These are phyloP conservation scores for Colletotrichum eleusines DNA, from an alignment of 2,329 filamentous ascomycete genomes.

Conservation along the genomic window DNA sequence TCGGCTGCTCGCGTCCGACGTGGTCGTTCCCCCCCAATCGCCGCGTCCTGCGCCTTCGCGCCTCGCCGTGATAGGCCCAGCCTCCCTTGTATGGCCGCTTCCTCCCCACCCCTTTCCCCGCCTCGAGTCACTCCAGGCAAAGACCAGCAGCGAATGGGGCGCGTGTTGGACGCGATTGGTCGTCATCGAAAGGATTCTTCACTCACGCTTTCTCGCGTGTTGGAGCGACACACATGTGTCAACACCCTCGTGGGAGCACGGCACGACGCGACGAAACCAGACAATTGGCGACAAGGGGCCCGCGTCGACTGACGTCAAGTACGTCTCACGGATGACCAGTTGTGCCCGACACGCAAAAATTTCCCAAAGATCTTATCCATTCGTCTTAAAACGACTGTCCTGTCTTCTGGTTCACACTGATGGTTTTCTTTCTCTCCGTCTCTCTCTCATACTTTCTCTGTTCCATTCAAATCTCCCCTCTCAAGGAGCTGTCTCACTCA, in stretches of 20 bases:
- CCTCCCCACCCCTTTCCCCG: not conserved
- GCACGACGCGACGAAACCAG: not conserved
- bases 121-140: not conserved
- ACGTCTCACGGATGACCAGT: conserved; percentile 1
- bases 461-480: not conserved
- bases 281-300: not conserved
- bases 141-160: not conserved
- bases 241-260: not conserved
- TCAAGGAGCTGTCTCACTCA: conserved; percentile 14
- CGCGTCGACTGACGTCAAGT: conserved; percentile 8
- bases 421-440: not conserved
- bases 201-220: not conserved
- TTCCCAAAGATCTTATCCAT: conserved; percentile 25
- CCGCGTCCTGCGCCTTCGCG: no score
- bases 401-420: conserved; percentile 10
- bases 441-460: conserved; percentile 3
- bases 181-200: not conserved
- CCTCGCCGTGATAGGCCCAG: conserved; percentile 4
- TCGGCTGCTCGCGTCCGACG: conserved; percentile 7
- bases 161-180: not conserved
- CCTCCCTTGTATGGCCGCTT: not conserved
- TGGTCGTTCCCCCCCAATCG: no score
- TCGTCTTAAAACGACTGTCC: conserved; percentile 27
- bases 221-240: not conserved
- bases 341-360: conserved; percentile 6